Evolutionary conservation across 768 basidiomycete genomes (phyloP), one percentile per base, ranked within the genome.

Genomic region (Auricularia sp.): DNA sequence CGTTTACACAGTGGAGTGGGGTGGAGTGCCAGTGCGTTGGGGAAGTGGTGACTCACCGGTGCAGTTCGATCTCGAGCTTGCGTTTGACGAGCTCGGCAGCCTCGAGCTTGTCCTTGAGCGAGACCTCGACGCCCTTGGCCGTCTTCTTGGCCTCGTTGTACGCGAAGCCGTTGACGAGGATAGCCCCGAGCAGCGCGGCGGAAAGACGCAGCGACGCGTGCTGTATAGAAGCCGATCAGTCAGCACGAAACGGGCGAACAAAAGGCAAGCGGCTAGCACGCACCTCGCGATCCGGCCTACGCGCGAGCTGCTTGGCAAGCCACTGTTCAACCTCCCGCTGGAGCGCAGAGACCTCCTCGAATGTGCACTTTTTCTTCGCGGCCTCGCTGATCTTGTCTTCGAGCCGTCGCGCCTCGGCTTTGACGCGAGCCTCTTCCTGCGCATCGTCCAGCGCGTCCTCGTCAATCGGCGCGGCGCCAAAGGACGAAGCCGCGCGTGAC

Each of bases 331-430:
- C 81, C 77, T 92, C 90, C 71, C 85, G 83, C 76, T 90, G 88
- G 68, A 92, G 82, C 66, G 81, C 77, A 62, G 85, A 83, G 62
- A 92, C 88, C 78, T 92, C 90, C 74, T 92, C 90, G 66, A 92
- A 90, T 45, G 89, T 90, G 77, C 88, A 90, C 81, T 89, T 91
- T 83, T 89, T 89, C 14, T 84, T 83, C 39, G 90, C 90, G 70
- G 91, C 86, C 70, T 81, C 83, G 65, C 85, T 85, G 65, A 92
- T 89, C 75, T 85, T 90, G 76, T 85, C 84, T 76, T 92, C 90
- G 65, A 92, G 79, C 67, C 83, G 77, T 45, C 85, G 85, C 65
- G 84, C 86, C 66, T 88, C 85, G 65, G 76, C 76, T 69, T 70
- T 54, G 29, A 64, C 58, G 56, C 64, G 64, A 4, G 47, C 21